Evolutionary conservation across 495 filamentous ascomycete genomes (phyloP), one percentile per base, ranked within the genome.

Genomic region (Xylaria grammica): DNA sequence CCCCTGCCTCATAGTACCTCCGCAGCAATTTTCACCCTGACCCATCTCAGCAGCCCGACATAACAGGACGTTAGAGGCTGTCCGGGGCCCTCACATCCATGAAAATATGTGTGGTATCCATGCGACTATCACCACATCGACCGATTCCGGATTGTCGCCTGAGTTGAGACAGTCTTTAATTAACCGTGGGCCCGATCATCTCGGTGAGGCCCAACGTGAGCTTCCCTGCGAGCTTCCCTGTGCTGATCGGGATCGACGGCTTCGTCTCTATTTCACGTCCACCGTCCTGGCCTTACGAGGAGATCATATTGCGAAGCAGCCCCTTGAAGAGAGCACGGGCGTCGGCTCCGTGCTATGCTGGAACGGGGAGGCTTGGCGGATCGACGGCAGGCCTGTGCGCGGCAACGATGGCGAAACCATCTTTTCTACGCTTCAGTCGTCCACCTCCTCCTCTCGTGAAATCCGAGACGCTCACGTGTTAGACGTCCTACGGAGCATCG

Each of bases 281-380:
- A 96, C 91, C 4, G 95, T 99, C 1, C 84, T 99, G 5, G 86
- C 93, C 4, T 81, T 99, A 20, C 85, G 95, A 67, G 94, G 95
- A 22, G 82, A 87, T 38, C 80, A 84, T 62, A 69, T 96, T 49
- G 85, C 89, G 19, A 71, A 75, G 15, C 95, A 99, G 69, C 95
- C 95, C 0, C 83, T 96, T 20, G 75, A 82, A 42, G 87, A 91
- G 67, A 19, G 67, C 4, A 17, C 44, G n/a, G 62, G 66, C 2
- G 85, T 82, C n/a, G 83, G 83, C 20, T 94, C 91, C 9, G 80
- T 91, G 13, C 82, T 99, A 17, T 97, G 94, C 82, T 99, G 95
- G 94, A 98, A 98, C 69, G 95, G 95, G n/a, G 95, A 99, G 73
- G 96, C 93, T 9, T 99, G 95, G 95, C 89, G 83, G 55, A 83